phyloP scores from a whole-genome alignment of 2,329 filamentous ascomycete genomes.

The Zymoseptoria ardabiliae region DNA sequence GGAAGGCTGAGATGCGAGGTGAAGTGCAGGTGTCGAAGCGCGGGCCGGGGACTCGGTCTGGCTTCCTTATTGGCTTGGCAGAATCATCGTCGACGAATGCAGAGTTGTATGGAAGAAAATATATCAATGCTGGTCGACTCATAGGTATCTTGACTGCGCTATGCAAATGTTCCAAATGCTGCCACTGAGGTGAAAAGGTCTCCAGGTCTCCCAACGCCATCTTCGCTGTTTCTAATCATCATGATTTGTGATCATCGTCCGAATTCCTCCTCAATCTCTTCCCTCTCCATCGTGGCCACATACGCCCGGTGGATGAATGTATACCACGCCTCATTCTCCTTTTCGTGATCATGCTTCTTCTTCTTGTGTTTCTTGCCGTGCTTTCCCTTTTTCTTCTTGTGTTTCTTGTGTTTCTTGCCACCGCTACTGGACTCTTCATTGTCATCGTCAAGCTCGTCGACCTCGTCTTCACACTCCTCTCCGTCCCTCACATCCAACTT shows the following conservation, averaged over 20 bases:
- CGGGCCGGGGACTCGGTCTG: too few relatives aligned
- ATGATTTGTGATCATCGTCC: constrained; percentile 15
- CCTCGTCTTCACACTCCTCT: constrained; percentile 22
- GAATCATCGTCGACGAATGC: too few relatives aligned
- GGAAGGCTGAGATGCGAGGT: too few relatives aligned
- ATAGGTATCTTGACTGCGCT: too few relatives aligned
- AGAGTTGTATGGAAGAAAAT: too few relatives aligned
- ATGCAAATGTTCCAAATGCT: too few relatives aligned
- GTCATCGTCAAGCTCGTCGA: constrained; percentile 17
- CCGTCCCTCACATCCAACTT: constrained; percentile 25
- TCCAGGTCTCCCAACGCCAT: not conserved
- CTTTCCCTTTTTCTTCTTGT: constrained; percentile 21
- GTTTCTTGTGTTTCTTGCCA: constrained; percentile 20
- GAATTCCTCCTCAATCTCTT: constrained; percentile 51
- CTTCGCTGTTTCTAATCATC: not conserved
- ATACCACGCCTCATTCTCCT: constrained; percentile 62
- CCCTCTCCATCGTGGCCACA: constrained; percentile 61
- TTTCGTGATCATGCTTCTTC: constrained; percentile 39
- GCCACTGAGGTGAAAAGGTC: too few relatives aligned
- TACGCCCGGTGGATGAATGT: constrained; percentile 74
- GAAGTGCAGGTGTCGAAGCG: too few relatives aligned
- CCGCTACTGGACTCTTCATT: constrained; percentile 19
- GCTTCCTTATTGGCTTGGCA: too few relatives aligned
- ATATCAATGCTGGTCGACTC: too few relatives aligned
- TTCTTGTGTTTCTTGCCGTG: constrained; percentile 29